Evolutionary conservation across 768 basidiomycete species (phyloP).

Genomic region (Pleurotus giganteus): DNA sequence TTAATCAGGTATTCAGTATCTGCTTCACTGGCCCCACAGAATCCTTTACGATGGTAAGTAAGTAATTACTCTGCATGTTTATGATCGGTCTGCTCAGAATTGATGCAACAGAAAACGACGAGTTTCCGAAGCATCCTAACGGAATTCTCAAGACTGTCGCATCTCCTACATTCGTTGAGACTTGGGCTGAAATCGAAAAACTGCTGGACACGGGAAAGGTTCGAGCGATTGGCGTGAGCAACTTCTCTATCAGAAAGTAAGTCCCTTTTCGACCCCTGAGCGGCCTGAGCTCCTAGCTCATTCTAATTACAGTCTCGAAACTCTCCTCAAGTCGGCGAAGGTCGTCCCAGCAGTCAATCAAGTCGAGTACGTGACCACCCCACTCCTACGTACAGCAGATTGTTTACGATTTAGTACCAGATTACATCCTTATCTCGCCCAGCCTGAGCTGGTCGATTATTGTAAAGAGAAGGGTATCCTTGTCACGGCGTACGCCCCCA

Average conservation of each 20-base stretch:
- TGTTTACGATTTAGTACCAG: conserved; percentile 19
- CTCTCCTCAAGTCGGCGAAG: conserved; percentile 39
- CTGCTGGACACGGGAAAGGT: conserved; percentile 44
- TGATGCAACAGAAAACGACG: conserved; percentile 13
- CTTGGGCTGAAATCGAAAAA: conserved; percentile 52
- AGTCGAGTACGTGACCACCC: conserved; percentile 35
- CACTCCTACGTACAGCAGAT: neutral
- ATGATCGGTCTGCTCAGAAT: neutral
- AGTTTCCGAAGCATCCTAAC: conserved; percentile 26
- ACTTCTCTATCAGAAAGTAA: conserved; percentile 57
- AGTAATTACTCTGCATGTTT: neutral
- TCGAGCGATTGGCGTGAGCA: conserved; percentile 56
- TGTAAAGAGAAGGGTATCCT: conserved; percentile 48
- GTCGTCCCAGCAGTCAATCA: conserved; percentile 47
- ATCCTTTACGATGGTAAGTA: conserved; percentile 27
- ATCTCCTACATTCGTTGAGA: conserved; percentile 35
- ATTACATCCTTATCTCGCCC: conserved; percentile 50
- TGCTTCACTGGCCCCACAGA: conserved; percentile 51
- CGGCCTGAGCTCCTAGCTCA: too few relatives aligned
- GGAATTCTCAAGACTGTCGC: conserved; percentile 33
- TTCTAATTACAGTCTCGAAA: conserved; percentile 36
- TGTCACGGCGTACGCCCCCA: conserved; percentile 49
- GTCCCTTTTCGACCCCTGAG: conserved; percentile 14
- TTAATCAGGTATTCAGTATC: conserved; percentile 31
- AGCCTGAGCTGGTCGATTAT: conserved; percentile 44